A percentile compares a stretch with the other conserved stretches of the same genome.
These are phyloP conservation scores for Papilionanthe hybrid DNA, from an alignment of 116 monocot species.

Conservation along the genomic window DNA sequence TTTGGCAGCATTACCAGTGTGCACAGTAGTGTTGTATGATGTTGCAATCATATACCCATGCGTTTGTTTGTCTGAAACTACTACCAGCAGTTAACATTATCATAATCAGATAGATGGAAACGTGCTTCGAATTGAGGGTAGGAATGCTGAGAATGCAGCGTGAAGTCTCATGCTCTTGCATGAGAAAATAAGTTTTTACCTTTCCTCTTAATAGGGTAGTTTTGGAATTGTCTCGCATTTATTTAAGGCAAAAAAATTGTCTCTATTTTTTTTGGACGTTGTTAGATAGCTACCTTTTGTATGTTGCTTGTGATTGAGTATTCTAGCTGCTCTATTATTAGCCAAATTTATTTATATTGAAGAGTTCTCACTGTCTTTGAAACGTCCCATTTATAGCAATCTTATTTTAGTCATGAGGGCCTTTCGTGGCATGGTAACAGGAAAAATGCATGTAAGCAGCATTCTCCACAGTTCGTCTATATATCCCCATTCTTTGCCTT, in stretches of 20 bases:
- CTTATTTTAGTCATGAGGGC: too few species aligned
- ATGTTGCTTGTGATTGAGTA: too few species aligned
- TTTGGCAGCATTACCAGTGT: background rate
- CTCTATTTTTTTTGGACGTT: too few species aligned
- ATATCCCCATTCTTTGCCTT: too few species aligned
- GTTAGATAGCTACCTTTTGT: too few species aligned
- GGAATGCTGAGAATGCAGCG: background rate
- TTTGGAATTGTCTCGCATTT: background rate
- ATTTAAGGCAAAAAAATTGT: background rate
- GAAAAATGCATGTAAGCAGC: too few species aligned
- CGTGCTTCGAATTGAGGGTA: background rate
- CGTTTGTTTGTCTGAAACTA: background rate
- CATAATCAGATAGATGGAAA: background rate
- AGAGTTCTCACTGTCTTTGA: too few species aligned
- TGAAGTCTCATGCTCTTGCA: background rate
- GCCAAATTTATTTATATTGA: too few species aligned
- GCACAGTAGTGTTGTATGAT: background rate
- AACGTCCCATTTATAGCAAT: too few species aligned
- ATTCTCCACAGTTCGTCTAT: too few species aligned
- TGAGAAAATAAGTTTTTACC: background rate
- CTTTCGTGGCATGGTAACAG: too few species aligned
- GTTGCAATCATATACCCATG: background rate
- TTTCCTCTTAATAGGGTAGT: background rate
- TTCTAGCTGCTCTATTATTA: too few species aligned
- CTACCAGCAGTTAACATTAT: background rate